A percentile compares a stretch with the other conserved stretches of the same genome.
These are phyloP conservation scores for Cymbopogon flexuosus DNA, from an alignment of 202 grass and related monocot species.

Conservation along the genomic window DNA sequence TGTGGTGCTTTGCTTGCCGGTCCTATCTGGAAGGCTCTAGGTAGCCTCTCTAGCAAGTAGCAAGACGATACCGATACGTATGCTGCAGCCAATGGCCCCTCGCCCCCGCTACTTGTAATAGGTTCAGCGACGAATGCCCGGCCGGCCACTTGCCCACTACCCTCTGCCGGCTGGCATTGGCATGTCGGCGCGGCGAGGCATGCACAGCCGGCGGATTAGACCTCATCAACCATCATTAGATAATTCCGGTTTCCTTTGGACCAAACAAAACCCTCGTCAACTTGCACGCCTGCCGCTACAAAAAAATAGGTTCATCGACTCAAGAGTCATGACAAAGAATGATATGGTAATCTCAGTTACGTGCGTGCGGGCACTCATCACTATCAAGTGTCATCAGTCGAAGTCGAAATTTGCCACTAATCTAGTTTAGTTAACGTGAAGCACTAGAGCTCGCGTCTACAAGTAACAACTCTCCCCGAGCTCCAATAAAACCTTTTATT, in stretches of 20 bases:
- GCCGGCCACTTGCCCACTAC: not conserved
- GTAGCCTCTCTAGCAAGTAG: not conserved
- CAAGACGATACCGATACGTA: not conserved
- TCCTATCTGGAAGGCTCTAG: not conserved
- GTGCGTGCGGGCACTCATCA: not conserved
- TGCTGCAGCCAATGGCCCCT: not conserved
- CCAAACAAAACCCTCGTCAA: not conserved
- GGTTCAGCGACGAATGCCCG: not conserved
- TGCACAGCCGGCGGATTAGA: not conserved
- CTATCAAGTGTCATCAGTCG: not conserved
- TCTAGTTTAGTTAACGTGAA: not conserved
- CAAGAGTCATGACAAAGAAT: not conserved
- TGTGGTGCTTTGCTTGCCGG: not conserved
- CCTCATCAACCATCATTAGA: not conserved
- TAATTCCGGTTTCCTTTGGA: not conserved
- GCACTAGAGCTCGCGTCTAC: not conserved
- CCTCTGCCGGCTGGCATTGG: not conserved
- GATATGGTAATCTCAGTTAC: not conserved
- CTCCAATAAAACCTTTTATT: not conserved
- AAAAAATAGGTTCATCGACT: not conserved
- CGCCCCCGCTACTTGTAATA: not conserved
- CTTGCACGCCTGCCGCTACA: conserved; percentile 18
- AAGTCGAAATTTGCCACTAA: not conserved
- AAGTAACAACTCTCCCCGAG: not conserved
- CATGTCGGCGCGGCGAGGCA: conserved; percentile 13